Evolutionary conservation across 441 rosid genomes (phyloP).

Genomic region (Adansonia madagascariensis): DNA sequence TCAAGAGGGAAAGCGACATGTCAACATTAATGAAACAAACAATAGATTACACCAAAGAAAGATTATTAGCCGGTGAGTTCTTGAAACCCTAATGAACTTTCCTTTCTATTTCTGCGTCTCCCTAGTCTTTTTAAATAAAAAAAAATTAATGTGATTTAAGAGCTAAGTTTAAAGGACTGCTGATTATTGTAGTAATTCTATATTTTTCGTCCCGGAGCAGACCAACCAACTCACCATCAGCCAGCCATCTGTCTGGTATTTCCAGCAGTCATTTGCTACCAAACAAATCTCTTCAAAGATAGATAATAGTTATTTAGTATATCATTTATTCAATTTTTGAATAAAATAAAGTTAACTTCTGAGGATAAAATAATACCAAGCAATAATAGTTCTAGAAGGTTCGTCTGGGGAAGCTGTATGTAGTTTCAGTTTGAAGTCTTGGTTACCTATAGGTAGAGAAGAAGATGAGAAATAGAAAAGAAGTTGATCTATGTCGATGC

Average conservation of each 20-base stretch:
- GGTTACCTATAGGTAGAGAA: not conserved
- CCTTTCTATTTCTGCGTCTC: not conserved
- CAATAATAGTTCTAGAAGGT: not conserved
- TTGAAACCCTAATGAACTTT: slow-evolving; percentile 11
- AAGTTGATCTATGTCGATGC: not conserved
- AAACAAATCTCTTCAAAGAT: slow-evolving; percentile 16
- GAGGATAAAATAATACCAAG: too few species aligned
- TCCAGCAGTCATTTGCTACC: not conserved
- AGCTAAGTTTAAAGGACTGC: not conserved
- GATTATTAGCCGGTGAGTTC: not conserved
- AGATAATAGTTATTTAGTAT: not conserved
- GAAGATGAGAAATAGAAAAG: not conserved
- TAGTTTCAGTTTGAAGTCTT: not conserved
- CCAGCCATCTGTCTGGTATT: slow-evolving; percentile 1
- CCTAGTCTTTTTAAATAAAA: not conserved
- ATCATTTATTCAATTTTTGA: not conserved
- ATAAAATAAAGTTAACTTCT: not conserved
- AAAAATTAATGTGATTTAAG: not conserved
- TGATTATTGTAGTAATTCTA: not conserved
- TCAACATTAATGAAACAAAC: not conserved
- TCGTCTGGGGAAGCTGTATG: not conserved
- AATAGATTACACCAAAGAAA: not conserved
- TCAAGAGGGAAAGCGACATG: not conserved
- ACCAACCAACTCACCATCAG: not conserved
- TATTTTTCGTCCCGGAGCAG: not conserved